Conservation (phyloP, 768 basidiomycete species). For the Agrocybe chaxingu region DNA sequence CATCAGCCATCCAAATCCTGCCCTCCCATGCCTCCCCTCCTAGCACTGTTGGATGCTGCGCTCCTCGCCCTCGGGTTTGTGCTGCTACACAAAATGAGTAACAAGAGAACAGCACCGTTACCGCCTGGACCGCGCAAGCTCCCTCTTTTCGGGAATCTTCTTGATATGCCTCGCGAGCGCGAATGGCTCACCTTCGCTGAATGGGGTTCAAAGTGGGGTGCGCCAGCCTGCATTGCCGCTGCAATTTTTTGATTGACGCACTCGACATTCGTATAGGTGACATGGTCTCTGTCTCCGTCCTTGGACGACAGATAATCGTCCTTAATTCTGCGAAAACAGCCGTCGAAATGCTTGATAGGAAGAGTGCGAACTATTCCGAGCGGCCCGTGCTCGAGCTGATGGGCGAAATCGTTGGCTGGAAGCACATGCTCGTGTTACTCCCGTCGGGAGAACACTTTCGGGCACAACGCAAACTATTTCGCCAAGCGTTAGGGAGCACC, state of each 20-base stretch:
- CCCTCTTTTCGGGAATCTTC: slow-evolving; percentile 41
- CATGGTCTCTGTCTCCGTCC: neutral
- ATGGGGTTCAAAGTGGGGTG: slow-evolving; percentile 40
- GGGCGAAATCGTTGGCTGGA: slow-evolving; percentile 34
- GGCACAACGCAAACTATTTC: neutral
- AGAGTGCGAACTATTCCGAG: slow-evolving; percentile 46
- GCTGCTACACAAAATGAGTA: neutral
- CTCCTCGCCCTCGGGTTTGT: neutral
- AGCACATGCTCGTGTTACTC: slow-evolving; percentile 23
- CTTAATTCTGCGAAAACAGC: slow-evolving; percentile 15
- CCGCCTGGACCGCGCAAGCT: slow-evolving; percentile 39
- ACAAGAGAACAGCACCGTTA: slow-evolving; percentile 10
- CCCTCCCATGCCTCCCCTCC: too few relatives aligned
- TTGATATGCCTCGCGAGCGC: slow-evolving; percentile 39
- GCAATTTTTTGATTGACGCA: too few relatives aligned
- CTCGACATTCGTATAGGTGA: too few relatives aligned
- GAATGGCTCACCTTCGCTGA: slow-evolving; percentile 37
- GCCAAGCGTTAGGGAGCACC: too few relatives aligned
- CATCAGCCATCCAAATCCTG: too few relatives aligned
- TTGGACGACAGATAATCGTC: slow-evolving; percentile 17
- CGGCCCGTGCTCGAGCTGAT: slow-evolving; percentile 37
- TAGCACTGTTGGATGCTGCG: too few relatives aligned
- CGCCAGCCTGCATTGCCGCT: neutral
- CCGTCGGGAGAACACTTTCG: slow-evolving; percentile 32
- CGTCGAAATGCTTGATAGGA: slow-evolving; percentile 39